These are phyloP conservation scores for Trypanosoma theileri DNA, from an alignment of 208 protist genomes.

Conservation along the genomic window DNA sequence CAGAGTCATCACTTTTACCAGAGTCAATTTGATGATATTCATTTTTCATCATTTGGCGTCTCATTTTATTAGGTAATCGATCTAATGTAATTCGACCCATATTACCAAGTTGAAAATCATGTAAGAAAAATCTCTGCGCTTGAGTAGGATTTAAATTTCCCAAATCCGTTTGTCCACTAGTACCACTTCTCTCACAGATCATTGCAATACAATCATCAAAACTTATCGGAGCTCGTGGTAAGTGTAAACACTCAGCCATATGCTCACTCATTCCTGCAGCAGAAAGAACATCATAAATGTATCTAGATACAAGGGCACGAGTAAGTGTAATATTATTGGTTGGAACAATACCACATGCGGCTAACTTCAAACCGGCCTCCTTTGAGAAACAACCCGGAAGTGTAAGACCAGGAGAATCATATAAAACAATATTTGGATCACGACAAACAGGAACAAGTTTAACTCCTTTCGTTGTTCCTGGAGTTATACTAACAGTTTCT, in stretches of 20 bases:
- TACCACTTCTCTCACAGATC: conserved; percentile 86
- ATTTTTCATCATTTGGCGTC: conserved; percentile 14
- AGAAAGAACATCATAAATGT: conserved; percentile 81
- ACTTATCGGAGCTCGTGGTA: conserved; percentile 80
- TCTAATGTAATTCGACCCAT: conserved; percentile 85
- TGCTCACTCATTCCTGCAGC: conserved; percentile 66
- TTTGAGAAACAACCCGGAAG: conserved; percentile 83
- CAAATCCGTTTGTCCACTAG: conserved; percentile 79
- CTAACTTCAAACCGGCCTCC: conserved; percentile 85
- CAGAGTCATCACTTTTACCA: neutral
- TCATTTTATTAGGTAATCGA: conserved; percentile 63
- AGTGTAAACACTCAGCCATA: conserved; percentile 83
- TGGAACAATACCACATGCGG: conserved; percentile 83
- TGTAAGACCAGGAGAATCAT: conserved; percentile 88
- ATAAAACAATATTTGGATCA: conserved; percentile 84
- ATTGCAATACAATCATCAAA: conserved; percentile 91
- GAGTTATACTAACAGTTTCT: conserved; percentile 77
- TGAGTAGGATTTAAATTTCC: conserved; percentile 71
- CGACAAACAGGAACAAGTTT: conserved; percentile 81
- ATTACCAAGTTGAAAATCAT: conserved; percentile 85
- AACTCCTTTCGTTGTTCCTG: conserved; percentile 75
- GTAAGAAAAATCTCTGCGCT: conserved; percentile 77
- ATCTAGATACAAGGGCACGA: conserved; percentile 63
- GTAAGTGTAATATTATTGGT: conserved; percentile 82
- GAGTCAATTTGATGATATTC: conserved; percentile 12